Evolutionary conservation across 768 basidiomycete species (phyloP).

Genomic region (Phylloporus arenicola): DNA sequence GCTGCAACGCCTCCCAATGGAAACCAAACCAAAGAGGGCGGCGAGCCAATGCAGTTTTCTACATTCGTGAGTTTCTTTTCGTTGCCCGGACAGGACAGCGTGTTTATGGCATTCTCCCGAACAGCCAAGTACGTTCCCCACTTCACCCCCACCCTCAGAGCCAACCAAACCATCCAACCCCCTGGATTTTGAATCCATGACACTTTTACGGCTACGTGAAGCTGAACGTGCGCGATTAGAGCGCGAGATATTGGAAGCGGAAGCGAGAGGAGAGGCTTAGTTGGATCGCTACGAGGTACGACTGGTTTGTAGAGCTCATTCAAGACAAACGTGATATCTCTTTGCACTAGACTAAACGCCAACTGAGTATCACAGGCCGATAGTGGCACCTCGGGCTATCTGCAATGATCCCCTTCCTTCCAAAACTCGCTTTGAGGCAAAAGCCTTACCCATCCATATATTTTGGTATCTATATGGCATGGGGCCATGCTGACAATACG

Average conservation of each 20-base stretch:
- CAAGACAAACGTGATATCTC: conserved; percentile 4
- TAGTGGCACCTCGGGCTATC: background rate
- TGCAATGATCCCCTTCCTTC: too few relatives aligned
- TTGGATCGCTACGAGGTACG: conserved; percentile 10
- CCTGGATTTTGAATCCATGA: conserved; percentile 75
- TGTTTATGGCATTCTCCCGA: conserved; percentile 6
- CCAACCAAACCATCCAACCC: conserved; percentile 32
- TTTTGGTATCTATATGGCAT: too few relatives aligned
- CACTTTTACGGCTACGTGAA: conserved; percentile 74
- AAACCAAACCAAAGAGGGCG: background rate
- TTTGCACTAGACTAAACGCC: background rate
- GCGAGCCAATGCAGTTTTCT: conserved; percentile 40
- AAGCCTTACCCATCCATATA: too few relatives aligned
- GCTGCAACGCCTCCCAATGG: conserved; percentile 24
- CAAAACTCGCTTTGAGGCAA: too few relatives aligned
- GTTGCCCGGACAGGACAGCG: background rate
- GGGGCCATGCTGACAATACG: too few relatives aligned
- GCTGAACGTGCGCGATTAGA: conserved; percentile 76
- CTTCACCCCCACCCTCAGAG: conserved; percentile 11
- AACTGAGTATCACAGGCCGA: background rate
- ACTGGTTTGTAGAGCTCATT: conserved; percentile 5
- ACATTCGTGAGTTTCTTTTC: conserved; percentile 22
- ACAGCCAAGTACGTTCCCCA: conserved; percentile 19
- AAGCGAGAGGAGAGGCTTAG: conserved; percentile 35
- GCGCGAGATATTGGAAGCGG: conserved; percentile 67